Evolutionary conservation across 2,329 filamentous ascomycete species (phyloP), one percentile per base, ranked within the genome.

Genomic region (Cordyceps fumosorosea): DNA sequence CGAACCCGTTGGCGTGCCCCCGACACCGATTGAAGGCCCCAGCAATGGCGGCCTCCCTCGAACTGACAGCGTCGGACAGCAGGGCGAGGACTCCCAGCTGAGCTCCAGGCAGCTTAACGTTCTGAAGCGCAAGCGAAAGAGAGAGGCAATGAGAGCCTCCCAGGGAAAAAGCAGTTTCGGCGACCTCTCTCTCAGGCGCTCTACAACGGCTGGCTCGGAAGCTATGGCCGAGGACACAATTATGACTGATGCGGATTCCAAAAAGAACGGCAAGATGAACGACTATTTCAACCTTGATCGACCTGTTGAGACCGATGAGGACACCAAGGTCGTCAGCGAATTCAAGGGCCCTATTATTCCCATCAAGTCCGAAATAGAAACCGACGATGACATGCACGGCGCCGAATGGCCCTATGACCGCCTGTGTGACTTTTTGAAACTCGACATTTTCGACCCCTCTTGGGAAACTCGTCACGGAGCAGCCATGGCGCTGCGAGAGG

Each of bases 381-480:
- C 86, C 2, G 90, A 96, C 63, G 84, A 89, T 16, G 85, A 89
- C 66, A 83, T 90, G 63, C 85, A 93, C 68, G 91, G 92, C 2
- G 81, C 84, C 3, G 91, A 96, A 71, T 99, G 95, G 95, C 95
- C 95, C 0, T 97, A 91, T 69, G 93, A 97, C 70, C 87, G 91
- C 59, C 84, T 99, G 42, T 97, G 92, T 73, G 95, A 98, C 65
- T 95, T 97, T 69, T 83, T 99, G 63, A 93, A 91, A 69, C 83
- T 98, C 40, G 95, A 99, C 71, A 81, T 99, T 1, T 98, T 99
- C 68, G 93, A 99, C 71, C 81, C 89, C 3, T 88, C 89, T 54
- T 99, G 95, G 96, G 95, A 99, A 74, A 92, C 93, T 8, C 89
- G 95, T 18, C 95, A 99, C 73, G 95, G 95, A 69, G 95, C 96